phyloP scores from a whole-genome alignment of 345 rosid species.

The Euphorbia lathyris region DNA sequence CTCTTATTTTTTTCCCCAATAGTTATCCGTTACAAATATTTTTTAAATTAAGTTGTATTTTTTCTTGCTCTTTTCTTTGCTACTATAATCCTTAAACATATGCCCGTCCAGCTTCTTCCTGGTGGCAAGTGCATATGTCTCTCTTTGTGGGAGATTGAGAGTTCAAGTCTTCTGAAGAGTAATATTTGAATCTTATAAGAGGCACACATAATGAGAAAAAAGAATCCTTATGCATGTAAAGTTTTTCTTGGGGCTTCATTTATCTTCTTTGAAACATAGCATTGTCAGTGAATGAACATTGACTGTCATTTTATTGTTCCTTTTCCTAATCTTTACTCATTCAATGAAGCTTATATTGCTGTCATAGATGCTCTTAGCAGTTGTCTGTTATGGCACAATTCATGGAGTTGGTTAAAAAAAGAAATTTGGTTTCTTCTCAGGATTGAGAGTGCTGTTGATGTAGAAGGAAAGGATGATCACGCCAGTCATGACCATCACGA shows the following conservation, averaged over 20 bases:
- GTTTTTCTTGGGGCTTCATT: not conserved
- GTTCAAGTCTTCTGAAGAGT: too few species aligned
- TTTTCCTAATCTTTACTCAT: not conserved
- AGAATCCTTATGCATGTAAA: not conserved
- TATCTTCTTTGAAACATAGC: not conserved
- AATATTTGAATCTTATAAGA: too few species aligned
- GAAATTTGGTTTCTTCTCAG: slow-evolving; percentile 39
- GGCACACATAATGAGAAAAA: not conserved
- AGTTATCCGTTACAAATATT: not conserved
- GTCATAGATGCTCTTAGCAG: not conserved
- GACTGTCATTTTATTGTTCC: not conserved
- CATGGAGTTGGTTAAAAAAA: slow-evolving; percentile 12
- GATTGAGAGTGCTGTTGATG: slow-evolving; percentile 73
- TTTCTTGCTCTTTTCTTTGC: not conserved
- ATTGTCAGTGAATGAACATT: not conserved
- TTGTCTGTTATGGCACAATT: not conserved
- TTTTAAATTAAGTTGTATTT: not conserved
- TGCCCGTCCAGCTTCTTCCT: not conserved
- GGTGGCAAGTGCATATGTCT: too few species aligned
- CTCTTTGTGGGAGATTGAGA: not conserved
- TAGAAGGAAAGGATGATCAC: slow-evolving; percentile 57
- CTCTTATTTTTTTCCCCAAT: too few species aligned
- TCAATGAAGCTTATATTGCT: not conserved
- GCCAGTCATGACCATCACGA: slow-evolving; percentile 42
- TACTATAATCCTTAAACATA: not conserved